phyloP scores from a whole-genome alignment of 2,329 filamentous ascomycete species.

The Botryotinia calthae region DNA sequence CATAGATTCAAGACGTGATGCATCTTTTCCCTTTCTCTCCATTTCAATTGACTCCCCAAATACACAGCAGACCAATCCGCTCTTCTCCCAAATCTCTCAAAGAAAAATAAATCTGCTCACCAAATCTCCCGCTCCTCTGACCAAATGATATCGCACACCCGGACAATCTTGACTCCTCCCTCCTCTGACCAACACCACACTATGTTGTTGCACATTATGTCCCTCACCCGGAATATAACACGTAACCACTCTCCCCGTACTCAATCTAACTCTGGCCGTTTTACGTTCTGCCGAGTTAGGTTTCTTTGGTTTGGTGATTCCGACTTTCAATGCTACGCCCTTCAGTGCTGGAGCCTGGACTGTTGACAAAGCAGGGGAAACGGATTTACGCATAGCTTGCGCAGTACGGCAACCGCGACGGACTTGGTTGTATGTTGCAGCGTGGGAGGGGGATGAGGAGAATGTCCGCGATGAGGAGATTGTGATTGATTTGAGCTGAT shows the following conservation, averaged over 20 bases:
- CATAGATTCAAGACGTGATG: neutral
- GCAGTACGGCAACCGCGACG: conserved; percentile 66
- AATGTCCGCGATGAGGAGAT: conserved; percentile 38
- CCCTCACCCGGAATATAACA: conserved; percentile 97
- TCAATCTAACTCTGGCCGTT: conserved; percentile 86
- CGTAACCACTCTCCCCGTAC: conserved; percentile 81
- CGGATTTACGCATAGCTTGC: conserved; percentile 78
- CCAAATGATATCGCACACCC: conserved; percentile 93
- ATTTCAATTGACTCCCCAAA: neutral
- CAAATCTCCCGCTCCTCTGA: conserved; percentile 88
- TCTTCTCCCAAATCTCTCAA: neutral
- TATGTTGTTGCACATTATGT: conserved; percentile 98
- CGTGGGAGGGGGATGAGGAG: neutral
- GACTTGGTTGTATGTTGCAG: conserved; percentile 15
- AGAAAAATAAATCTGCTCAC: conserved; percentile 54
- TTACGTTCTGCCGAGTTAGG: conserved; percentile 97
- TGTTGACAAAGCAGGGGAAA: conserved; percentile 77
- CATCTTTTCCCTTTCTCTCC: neutral
- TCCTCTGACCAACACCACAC: conserved; percentile 91
- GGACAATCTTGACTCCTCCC: conserved; percentile 95
- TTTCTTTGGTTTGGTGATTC: conserved; percentile 94
- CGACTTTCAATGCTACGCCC: conserved; percentile 93
- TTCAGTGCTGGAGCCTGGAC: conserved; percentile 77
- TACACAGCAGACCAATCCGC: neutral
- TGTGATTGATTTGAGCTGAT: conserved; percentile 34